Evolutionary conservation across 2,329 filamentous ascomycete genomes (phyloP).

Genomic region (Colletotrichum lini): DNA sequence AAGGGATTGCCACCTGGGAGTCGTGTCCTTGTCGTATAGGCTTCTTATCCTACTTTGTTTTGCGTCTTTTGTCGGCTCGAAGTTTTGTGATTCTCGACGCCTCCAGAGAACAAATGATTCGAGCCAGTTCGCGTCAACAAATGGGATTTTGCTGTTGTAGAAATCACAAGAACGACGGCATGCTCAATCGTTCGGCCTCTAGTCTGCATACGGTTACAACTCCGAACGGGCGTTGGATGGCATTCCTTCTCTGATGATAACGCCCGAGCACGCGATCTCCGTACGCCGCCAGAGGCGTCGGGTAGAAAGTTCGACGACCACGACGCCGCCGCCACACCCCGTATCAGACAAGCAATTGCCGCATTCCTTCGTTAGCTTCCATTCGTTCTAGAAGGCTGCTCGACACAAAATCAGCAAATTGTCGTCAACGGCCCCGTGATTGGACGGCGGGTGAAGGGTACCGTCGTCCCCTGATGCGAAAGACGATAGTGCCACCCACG

Average conservation of each 20-base stretch:
- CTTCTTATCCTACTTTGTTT: neutral
- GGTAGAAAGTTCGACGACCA: neutral
- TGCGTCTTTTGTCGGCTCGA: neutral
- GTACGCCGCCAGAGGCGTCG: neutral
- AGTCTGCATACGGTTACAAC: constrained; percentile 18
- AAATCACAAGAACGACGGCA: neutral
- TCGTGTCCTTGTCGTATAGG: neutral
- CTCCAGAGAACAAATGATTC: neutral
- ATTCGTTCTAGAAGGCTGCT: constrained; percentile 31
- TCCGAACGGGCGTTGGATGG: constrained; percentile 8
- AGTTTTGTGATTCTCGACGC: neutral
- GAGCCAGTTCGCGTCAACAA: neutral
- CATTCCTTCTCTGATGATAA: constrained; percentile 3
- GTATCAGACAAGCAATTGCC: constrained; percentile 22
- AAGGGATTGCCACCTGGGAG: neutral
- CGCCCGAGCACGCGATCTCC: constrained; percentile 20
- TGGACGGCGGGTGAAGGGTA: constrained; percentile 21
- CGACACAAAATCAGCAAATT: neutral
- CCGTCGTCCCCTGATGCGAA: constrained; percentile 12
- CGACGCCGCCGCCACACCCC: constrained; percentile 2
- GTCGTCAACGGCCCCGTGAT: neutral
- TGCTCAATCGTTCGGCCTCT: neutral
- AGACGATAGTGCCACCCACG: constrained; percentile 10
- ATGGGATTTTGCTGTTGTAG: neutral
- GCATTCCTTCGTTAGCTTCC: constrained; percentile 1